These are phyloP conservation scores for Mycena metata DNA, from an alignment of 768 basidiomycete species.

Conservation along the genomic window DNA sequence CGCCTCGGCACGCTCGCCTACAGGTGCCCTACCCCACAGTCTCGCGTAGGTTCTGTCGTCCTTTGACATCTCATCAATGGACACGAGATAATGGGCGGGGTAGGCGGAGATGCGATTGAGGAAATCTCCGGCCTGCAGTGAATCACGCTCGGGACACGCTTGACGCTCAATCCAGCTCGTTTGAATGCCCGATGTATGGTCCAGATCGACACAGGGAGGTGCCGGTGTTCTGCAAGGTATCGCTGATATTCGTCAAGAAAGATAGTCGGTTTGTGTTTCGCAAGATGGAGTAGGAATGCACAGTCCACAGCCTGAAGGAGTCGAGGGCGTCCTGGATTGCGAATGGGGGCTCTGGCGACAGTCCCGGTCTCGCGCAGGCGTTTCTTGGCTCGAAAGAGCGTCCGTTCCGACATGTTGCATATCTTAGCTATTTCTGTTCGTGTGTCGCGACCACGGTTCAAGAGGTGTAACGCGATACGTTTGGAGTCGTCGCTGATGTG, in stretches of 20 bases:
- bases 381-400: neutral
- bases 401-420: neutral
- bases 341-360: too few species aligned
- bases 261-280: neutral
- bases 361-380: neutral
- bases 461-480: neutral
- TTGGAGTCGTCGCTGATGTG: neutral
- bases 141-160: neutral
- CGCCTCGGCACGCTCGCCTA: too few species aligned
- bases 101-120: neutral
- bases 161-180: neutral
- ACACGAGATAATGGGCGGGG: too few species aligned
- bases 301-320: neutral
- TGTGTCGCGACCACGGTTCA: neutral
- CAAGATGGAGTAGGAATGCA: neutral
- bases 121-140: neutral
- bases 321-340: too few species aligned
- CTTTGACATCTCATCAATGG: too few species aligned
- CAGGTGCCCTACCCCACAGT: too few species aligned
- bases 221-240: too few species aligned
- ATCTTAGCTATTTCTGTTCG: neutral
- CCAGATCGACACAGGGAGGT: neutral
- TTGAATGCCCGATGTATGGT: neutral
- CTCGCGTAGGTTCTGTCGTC: too few species aligned
- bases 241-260: neutral